These are phyloP conservation scores for Scutellaria barbata DNA, from an alignment of 257 asterid genomes.

Conservation along the genomic window DNA sequence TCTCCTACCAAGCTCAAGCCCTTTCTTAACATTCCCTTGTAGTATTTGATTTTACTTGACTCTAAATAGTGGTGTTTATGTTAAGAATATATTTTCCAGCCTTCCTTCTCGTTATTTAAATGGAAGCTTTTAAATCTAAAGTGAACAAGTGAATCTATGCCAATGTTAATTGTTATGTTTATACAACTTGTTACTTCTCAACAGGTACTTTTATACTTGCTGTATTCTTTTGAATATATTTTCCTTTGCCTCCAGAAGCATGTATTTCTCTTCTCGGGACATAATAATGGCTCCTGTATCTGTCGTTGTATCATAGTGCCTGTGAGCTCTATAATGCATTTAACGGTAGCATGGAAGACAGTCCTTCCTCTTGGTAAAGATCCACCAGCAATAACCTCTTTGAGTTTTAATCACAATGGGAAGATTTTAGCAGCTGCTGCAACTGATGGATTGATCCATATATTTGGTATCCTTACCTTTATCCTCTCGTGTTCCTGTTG, in stretches of 20 bases:
- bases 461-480: conserved; percentile 87
- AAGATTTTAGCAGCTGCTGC: conserved; percentile 99
- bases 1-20: background rate
- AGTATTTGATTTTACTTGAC: background rate
- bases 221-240: conserved; percentile 14
- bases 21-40: background rate
- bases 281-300: conserved; percentile 16
- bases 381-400: conserved; percentile 95
- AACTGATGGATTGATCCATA: conserved; percentile 95
- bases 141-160: conserved; percentile 5
- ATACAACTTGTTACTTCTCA: conserved; percentile 1
- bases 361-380: conserved; percentile 99
- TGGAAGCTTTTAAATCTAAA: background rate
- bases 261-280: conserved; percentile 11
- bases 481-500: background rate
- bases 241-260: background rate
- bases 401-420: conserved; percentile 95
- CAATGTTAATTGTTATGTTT: conserved; percentile 2
- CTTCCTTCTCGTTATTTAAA: conserved; percentile 1
- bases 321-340: background rate
- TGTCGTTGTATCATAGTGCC: background rate
- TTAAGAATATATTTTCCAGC: conserved; percentile 18
- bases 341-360: conserved; percentile 56
- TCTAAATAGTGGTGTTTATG: background rate
- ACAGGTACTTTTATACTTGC: conserved; percentile 51